Base-by-base conservation (phyloP, 1,139 yeast genomes). In the Sugiyamaella grinbergsii region DNA sequence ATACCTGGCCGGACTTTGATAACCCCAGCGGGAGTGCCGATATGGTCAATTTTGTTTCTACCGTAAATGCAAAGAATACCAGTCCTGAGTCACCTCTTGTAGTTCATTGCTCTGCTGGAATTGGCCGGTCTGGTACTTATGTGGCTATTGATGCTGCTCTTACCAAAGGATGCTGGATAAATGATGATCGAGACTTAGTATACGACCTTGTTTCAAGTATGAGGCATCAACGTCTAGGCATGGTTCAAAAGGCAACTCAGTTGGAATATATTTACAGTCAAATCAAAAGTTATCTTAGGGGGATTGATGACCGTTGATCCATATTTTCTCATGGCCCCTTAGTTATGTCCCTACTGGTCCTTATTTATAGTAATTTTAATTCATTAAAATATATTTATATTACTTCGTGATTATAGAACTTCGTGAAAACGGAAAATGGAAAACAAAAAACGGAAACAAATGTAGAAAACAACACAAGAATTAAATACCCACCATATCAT, bases 81-180 rank as follows among this genome's bases (percentile, higher is more conserved):
- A 58, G 58, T 51, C 59, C 61, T 11, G 55, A 57, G 1, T 70
- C 74, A 28, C 80, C 80, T 2, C 57, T 75, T 20, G 63, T 78
- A 16, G 83, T 85, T 1, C 95, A 86, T 63, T 86, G 95, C 61
- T 84, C 93, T 1, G 95, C 95, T 0, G 95, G 95, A 0, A 90
- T 87, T 18, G 95, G 95, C 4, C 71, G 95, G 53, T 81, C 94
- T 0, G 95, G 95, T 1, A 85, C 94, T 0, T 86, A 81, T 61
- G 80, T 87, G 19, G 82, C 87, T 1, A 64, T 83, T 46, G 91
- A 86, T 62, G 79, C 81, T 58, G 67, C 81, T 31, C 63, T 75
- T 33, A 53, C 58, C 7, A 42, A 51, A 28, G 49, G 47, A 22
- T 37, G 49, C 19, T 50, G 51, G 51, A 41, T 41, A 5, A 49